Base-by-base conservation (phyloP, 2,329 filamentous ascomycete genomes). In the Colletotrichum higginsianum region DNA sequence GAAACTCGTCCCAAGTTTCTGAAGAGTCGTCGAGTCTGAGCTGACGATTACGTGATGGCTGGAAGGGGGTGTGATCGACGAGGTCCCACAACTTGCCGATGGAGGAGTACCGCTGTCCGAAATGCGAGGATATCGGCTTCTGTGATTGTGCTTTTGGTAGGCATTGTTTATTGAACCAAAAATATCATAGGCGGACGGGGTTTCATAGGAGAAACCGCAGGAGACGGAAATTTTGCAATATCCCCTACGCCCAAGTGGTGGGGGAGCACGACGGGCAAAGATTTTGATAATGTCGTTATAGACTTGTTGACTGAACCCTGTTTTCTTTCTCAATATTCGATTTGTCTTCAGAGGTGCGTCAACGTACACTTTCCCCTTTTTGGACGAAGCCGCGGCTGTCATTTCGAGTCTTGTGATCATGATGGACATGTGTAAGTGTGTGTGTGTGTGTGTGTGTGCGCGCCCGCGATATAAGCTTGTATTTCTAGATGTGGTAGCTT, bases 241-340 rank as follows among this genome's bases (percentile, higher is more conserved):
- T 42, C 47, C 40, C 49, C 12, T n/a, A 30, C 23, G 26, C 57
- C 64, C 57, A 67, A 13, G 47, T 53, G 56, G 68, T 47, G 64
- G 64, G 50, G 64, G 30, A 12, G 56, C 58, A 62, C 8, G 13
- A 42, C 16, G 35, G 13, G 47, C 21, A 47, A 46, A 4, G 53
- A n/a, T 13, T 35, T 2, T 15, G 3, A 21, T 15, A n/a, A 21
- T 7, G n/a, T 23, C 3, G 26, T 63, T 56, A 35, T 44, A 57
- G 40, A 35, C 58, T 44, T 55, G 26, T 30, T 42, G 23, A 16
- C 3, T 30, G 26, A 7, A 26, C 26, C 26, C 26, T 26, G 26
- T 26, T 26, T 26, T 26, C 23, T 26, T 26, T 26, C 3, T 3
- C 23, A 26, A 26, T 26, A 3, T 12, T 11, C 6, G 11, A 15